These are phyloP conservation scores for Rhodotorula sp. DNA, from an alignment of 1,284 basidiomycete genomes.

Conservation along the genomic window DNA sequence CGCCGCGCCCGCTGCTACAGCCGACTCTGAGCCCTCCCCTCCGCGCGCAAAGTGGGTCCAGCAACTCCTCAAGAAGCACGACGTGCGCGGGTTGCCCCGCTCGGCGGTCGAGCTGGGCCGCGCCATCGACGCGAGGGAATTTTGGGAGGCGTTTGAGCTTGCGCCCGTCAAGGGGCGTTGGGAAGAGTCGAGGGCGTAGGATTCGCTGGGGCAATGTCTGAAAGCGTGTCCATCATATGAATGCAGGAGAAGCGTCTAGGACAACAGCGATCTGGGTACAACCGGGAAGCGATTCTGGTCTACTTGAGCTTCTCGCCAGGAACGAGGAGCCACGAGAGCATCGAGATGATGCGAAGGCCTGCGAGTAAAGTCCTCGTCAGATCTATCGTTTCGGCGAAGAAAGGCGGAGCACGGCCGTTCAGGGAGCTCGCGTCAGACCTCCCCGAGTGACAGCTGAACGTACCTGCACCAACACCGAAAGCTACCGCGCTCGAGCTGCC, in stretches of 20 bases:
- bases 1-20: neutral
- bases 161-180: slow-evolving; percentile 39
- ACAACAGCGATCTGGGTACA: no score
- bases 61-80: slow-evolving; percentile 61
- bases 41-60: slow-evolving; percentile 56
- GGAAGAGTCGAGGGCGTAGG: slow-evolving; percentile 28
- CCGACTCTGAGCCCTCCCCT: slow-evolving; percentile 38
- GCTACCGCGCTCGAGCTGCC: slow-evolving; percentile 64
- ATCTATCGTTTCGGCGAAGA: neutral
- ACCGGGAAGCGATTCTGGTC: no score
- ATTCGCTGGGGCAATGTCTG: neutral
- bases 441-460: slow-evolving; percentile 47
- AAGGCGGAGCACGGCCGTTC: slow-evolving; percentile 49
- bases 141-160: slow-evolving; percentile 57
- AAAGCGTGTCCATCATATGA: neutral
- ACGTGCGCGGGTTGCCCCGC: slow-evolving; percentile 61
- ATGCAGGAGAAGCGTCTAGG: no score
- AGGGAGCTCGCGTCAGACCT: neutral
- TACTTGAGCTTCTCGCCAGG: slow-evolving; percentile 12
- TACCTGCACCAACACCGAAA: slow-evolving; percentile 66
- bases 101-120: slow-evolving; percentile 57
- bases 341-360: slow-evolving; percentile 25
- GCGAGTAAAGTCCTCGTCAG: neutral
- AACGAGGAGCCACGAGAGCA: slow-evolving; percentile 25
- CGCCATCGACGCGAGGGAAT: slow-evolving; percentile 63